These are phyloP conservation scores for Auxenochlorella pyrenoidosa DNA, from an alignment of 139 green algal species.

Conservation along the genomic window DNA sequence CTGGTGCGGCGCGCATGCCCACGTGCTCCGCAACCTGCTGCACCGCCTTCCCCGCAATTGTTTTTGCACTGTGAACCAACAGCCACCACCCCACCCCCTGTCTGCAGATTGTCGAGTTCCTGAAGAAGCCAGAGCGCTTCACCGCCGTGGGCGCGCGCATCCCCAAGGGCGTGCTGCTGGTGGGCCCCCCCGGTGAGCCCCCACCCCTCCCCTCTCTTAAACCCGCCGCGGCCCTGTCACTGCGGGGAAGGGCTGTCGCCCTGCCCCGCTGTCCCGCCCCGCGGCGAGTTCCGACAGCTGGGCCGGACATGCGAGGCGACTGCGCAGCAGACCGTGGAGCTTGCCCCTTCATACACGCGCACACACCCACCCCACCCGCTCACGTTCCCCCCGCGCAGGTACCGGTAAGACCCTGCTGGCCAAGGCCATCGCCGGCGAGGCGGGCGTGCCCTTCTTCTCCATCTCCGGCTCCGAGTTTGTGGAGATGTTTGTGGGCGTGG, in stretches of 20 bases:
- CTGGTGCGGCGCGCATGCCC: too few relatives aligned
- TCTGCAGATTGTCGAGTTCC: conserved; percentile 96
- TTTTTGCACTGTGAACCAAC: too few relatives aligned
- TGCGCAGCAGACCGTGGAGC: too few relatives aligned
- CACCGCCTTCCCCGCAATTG: too few relatives aligned
- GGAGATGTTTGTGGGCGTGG: conserved; percentile 83
- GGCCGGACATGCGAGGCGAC: too few relatives aligned
- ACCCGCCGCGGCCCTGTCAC: too few relatives aligned
- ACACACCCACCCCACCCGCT: neutral
- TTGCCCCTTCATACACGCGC: too few relatives aligned
- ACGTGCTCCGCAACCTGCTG: too few relatives aligned
- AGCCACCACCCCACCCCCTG: too few relatives aligned
- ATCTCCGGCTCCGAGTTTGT: conserved; percentile 85
- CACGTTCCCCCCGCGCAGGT: conserved; percentile 44
- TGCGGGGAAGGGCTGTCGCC: too few relatives aligned
- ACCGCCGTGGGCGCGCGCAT: conserved; percentile 98
- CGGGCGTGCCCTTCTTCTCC: conserved; percentile 74
- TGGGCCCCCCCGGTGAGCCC: conserved; percentile 89
- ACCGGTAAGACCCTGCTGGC: conserved; percentile 98
- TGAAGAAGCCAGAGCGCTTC: conserved; percentile 99
- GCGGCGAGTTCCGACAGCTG: too few relatives aligned
- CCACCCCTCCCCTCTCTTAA: neutral
- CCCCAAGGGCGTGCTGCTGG: conserved; percentile 97
- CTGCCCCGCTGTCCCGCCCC: too few relatives aligned
- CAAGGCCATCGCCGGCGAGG: conserved; percentile 89